Base-by-base conservation (phyloP, 257 asterid genomes). In the Jacaranda copaia region DNA sequence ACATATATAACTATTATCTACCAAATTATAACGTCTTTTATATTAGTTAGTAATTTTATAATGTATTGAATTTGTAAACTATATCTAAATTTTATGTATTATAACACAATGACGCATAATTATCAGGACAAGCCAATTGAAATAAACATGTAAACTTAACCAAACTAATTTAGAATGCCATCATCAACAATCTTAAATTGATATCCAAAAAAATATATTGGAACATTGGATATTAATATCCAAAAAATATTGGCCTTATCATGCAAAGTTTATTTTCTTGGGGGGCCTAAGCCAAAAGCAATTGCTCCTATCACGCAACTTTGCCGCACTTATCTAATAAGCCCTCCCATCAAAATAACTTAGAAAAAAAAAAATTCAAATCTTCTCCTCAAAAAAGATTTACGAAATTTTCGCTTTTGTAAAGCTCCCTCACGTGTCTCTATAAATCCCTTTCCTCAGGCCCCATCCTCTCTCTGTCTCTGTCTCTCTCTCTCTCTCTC, bases 301-400 rank as follows among this genome's bases (percentile, higher is more conserved):
- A 82, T 6, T 79, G 86, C 83, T 59, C 86, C 79, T 83, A 83
- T 83, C 86, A 79, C 74, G 59, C 46, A 18, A 4, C 45, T 53
- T 3, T 32, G 25, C 57, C 38, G 25, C 77, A 75, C 86, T 83
- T 83, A 83, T 83, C 86, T 79, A 10, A 73, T 46, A 74, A 68
- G 72, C 57, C 66, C 56, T 14, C 18, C 46, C 5, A 40, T 32
- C 42, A 62, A 15, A 59, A 66, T 1, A 16, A 5, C 16, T 52
- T 52, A 51, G 5, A 25, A 57, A 45, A 52, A 66, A 67, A 75
- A 5, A 72, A 79, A 79, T 57, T 6, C 49, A 59, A 79, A 49
- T 74, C 3, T 56, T 80, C 20, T 18, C 13, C 19, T 16, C 8
- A 25, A 42, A 57, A 65, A 60, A 40, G 8, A 18, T 32, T 74